phyloP scores from a whole-genome alignment of 352 stramenopile genomes.

The Vaucheria bursata region DNA sequence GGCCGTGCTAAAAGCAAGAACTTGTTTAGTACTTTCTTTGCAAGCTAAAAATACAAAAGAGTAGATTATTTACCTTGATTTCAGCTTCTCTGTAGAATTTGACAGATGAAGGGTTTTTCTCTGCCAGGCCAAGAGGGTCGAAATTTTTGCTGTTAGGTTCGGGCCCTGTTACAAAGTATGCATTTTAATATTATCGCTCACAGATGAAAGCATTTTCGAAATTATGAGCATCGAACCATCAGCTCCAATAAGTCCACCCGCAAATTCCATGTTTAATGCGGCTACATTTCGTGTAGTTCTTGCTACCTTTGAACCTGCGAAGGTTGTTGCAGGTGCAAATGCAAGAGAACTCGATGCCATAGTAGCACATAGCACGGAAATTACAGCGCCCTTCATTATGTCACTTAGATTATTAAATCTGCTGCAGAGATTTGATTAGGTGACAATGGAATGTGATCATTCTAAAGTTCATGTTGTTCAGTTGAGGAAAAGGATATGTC shows the following conservation, averaged over 20 bases:
- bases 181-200: too few species aligned
- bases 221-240: neutral
- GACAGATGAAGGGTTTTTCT: slow-evolving; percentile 57
- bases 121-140: slow-evolving; percentile 61
- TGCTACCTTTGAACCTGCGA: neutral
- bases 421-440: too few species aligned
- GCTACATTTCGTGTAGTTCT: neutral
- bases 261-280: neutral
- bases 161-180: too few species aligned
- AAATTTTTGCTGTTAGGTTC: slow-evolving; percentile 53
- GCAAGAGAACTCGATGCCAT: neutral
- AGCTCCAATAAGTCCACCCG: neutral
- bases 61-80: slow-evolving; percentile 60
- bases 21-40: neutral
- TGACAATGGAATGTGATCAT: too few species aligned
- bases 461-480: too few species aligned
- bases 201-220: too few species aligned
- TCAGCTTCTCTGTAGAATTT: slow-evolving; percentile 66
- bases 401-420: too few species aligned
- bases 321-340: neutral
- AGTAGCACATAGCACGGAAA: too few species aligned
- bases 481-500: too few species aligned
- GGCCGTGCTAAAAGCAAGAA: slow-evolving; percentile 53
- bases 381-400: too few species aligned
- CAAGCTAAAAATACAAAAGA: neutral